Percentiles rank a stretch among this genome's conserved stretches.
phyloP scores from a whole-genome alignment of 257 asterid species.

The Leptodermis oblonga region DNA sequence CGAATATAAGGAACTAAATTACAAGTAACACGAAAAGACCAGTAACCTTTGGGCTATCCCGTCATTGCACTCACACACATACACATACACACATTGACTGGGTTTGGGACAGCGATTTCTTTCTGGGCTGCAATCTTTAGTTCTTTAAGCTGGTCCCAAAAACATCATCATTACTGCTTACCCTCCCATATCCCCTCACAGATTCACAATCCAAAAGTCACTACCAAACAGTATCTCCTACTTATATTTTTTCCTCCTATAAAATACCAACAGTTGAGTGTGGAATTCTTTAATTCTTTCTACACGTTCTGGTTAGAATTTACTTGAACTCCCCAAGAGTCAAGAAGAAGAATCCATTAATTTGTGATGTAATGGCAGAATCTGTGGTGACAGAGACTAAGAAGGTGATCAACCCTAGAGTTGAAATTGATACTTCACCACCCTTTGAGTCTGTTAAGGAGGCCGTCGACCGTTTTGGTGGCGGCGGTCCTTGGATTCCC shows the following conservation, averaged over 20 bases:
- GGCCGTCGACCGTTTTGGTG: constrained; percentile 86
- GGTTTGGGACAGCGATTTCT: not conserved
- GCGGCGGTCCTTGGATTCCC: constrained; percentile 81
- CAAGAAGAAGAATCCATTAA: not conserved
- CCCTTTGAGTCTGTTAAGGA: constrained; percentile 95
- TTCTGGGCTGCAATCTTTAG: constrained; percentile 8
- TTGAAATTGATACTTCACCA: constrained; percentile 82
- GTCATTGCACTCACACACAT: constrained; percentile 22
- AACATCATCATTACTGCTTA: constrained; percentile 24
- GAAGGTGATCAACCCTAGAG: constrained; percentile 54
- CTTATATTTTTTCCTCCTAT: constrained; percentile 4
- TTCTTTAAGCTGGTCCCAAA: constrained; percentile 17
- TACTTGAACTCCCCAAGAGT: not conserved
- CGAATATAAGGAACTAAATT: too few species aligned
- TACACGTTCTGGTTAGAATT: too few species aligned
- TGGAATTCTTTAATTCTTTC: not conserved
- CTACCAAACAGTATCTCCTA: not conserved
- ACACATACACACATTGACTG: not conserved
- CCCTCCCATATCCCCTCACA: constrained; percentile 8
- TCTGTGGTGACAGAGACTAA: constrained; percentile 35
- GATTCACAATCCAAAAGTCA: constrained; percentile 1
- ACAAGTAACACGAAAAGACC: too few species aligned
- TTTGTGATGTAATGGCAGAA: constrained; percentile 37
- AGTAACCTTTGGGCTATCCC: too few species aligned
- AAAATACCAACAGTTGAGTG: constrained; percentile 1